Evolutionary conservation across 202 grass and related monocot genomes (phyloP), one percentile per base, ranked within the genome.

Genomic region (Digitaria exilis): DNA sequence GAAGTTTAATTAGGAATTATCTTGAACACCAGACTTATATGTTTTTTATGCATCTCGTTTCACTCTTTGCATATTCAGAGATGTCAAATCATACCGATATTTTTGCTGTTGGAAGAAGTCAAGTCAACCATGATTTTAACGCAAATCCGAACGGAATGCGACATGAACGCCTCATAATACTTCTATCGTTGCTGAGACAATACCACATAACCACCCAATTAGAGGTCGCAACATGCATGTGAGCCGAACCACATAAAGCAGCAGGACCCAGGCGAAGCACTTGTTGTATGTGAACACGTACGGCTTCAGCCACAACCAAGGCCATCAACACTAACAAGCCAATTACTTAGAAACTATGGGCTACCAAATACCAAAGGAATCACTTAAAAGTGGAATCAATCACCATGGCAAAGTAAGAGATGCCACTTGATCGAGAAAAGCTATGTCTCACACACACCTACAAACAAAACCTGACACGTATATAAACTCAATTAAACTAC

Each of bases 241-340:
- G 88, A 90, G 52, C 31, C 71, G 54, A 87, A 71, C 52, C 79
- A 69, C 42, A 52, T 77, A 89, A 90, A 90, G 79, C 55, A 86
- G 73, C 55, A 30, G n/a, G 5, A 10, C 26, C 56, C 58, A 80
- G 19, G 18, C 32, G 24, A 12, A 65, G 49, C 24, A 55, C 35
- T 56, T 58, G 52, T 56, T 58, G 52, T 58, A 66, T 61, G 64
- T 70, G 45, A 71, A 39, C 31, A 78, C 65, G 49, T 50, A 49
- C 56, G n/a, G n/a, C n/a, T 31, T 39, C 18, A 51, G 4, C 60
- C 43, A 52, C 70, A 51, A 69, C 30, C 41, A 41, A 39, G 28
- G 64, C 1, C 46, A 21, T 37, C 28, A 50, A 18, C 67, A 29
- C 57, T 79, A 25, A 51, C 56, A 77, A 82, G 72, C 11, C 24